Evolutionary conservation across 1,139 yeast species (phyloP), one percentile per base, ranked within the genome.

Genomic region (Debaryomyces nepalensis): DNA sequence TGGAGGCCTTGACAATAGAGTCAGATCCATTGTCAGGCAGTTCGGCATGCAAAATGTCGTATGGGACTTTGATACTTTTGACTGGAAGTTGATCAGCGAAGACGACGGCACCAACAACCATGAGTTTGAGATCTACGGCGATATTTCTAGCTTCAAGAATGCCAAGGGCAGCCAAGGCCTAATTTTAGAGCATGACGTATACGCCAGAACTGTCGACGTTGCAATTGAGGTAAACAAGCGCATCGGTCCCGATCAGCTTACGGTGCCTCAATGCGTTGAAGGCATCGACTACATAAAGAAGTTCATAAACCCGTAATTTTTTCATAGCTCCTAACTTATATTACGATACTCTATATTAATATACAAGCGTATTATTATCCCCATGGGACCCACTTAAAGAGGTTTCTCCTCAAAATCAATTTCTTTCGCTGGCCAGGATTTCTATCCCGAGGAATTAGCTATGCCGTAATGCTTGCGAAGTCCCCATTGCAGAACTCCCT

Each of bases 31-130:
- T 42, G 76, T 89, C 11, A 70, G 95, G 41, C 88, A 86, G 62
- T 87, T 91, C 63, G 97, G 97, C 0, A 77, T 91, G 75, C 91
- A 84, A 55, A 81, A 87, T 10, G 97, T 87, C 18, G 66, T 93
- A 35, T 91, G 98, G 99, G 95, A 90, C 59, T 81, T 79, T 54
- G 98, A 91, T 61, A 82, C 97, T 0, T 84, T 84, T 64, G 98
- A 93, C 63, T 91, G 98, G 98, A 81, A 82, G 62, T 67, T 90
- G 51, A 72, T 79, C 41, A 63, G 70, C 15, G 36, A 33, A 33
- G 60, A 61, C 31, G 35, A 49, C 1, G 49, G 42, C 15, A 41
- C 47, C 62, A 52, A 59, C 12, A 69, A 75, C 45, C 73, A 78
- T 0, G 81, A 78, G 43, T 55, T 58, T 2, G 78, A 77, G 34